These are phyloP conservation scores for Fusarium sp. DNA, from an alignment of 2,329 filamentous ascomycete species.

Conservation along the genomic window DNA sequence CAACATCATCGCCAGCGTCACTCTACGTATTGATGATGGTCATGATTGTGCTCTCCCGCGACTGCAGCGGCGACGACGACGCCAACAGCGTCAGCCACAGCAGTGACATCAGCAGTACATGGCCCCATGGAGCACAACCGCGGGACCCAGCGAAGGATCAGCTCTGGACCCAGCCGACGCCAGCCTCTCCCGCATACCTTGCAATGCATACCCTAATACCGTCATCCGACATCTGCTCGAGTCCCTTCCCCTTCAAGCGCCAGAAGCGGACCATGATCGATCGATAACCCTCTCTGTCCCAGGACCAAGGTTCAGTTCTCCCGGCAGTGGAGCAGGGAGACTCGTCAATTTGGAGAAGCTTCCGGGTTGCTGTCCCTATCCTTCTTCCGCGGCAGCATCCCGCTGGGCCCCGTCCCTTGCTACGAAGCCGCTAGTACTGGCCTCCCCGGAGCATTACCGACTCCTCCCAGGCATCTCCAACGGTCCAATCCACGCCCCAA, in stretches of 20 bases:
- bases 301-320: slow-evolving; percentile 31
- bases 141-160: neutral
- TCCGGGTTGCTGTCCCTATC: slow-evolving; percentile 20
- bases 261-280: slow-evolving; percentile 19
- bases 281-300: slow-evolving; percentile 22
- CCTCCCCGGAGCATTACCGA: slow-evolving; percentile 17
- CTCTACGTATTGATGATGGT: neutral
- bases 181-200: slow-evolving; percentile 39
- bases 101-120: slow-evolving; percentile 18
- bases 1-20: slow-evolving; percentile 4
- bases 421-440: slow-evolving; percentile 18
- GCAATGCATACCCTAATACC: too few relatives aligned
- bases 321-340: slow-evolving; percentile 16
- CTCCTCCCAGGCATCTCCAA: slow-evolving; percentile 20
- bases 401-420: slow-evolving; percentile 34
- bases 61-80: neutral
- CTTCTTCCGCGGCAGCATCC: slow-evolving; percentile 31
- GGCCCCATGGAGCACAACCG: neutral
- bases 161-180: slow-evolving; percentile 10
- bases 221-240: neutral
- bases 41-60: neutral
- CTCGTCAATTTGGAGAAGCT: slow-evolving; percentile 18
- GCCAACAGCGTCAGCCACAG: neutral
- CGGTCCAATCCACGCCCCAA: slow-evolving; percentile 28
- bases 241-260: neutral